Evolutionary conservation across 768 basidiomycete species (phyloP).

Genomic region (Auricularia sp.): DNA sequence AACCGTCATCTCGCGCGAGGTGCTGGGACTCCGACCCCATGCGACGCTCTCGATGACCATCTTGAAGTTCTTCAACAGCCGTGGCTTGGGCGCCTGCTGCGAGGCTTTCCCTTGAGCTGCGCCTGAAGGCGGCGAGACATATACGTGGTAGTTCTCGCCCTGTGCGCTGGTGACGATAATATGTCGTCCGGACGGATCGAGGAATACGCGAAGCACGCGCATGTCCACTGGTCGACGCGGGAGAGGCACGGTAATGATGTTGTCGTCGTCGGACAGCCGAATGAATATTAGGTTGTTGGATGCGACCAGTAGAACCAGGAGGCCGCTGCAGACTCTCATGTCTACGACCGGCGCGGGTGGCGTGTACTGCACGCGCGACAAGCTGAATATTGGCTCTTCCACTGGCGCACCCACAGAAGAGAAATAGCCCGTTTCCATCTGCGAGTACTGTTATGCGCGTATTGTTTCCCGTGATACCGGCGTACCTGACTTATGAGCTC

Average conservation of each 20-base stretch:
- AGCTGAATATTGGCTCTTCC: constrained; percentile 60
- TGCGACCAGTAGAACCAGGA: constrained; percentile 72
- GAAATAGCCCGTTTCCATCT: constrained; percentile 28
- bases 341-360: constrained; percentile 77
- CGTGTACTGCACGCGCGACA: constrained; percentile 82
- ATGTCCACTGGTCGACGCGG: constrained; percentile 61
- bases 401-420: constrained; percentile 19
- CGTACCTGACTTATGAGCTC: constrained; percentile 21
- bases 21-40: constrained; percentile 70
- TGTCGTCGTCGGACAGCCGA: constrained; percentile 79
- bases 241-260: constrained; percentile 64
- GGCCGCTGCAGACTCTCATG: constrained; percentile 76
- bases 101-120: not conserved
- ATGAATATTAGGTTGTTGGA: constrained; percentile 78
- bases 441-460: not conserved
- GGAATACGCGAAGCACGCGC: constrained; percentile 72
- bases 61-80: constrained; percentile 67
- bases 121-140: not conserved
- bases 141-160: constrained; percentile 92
- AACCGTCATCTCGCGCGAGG: constrained; percentile 57
- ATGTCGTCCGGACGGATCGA: constrained; percentile 89
- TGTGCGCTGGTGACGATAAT: constrained; percentile 75
- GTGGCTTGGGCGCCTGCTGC: constrained; percentile 52
- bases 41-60: constrained; percentile 85
- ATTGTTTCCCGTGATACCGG: constrained; percentile 1